Conservation (phyloP, 345 rosid species). For the Eucalyptus pumila region DNA sequence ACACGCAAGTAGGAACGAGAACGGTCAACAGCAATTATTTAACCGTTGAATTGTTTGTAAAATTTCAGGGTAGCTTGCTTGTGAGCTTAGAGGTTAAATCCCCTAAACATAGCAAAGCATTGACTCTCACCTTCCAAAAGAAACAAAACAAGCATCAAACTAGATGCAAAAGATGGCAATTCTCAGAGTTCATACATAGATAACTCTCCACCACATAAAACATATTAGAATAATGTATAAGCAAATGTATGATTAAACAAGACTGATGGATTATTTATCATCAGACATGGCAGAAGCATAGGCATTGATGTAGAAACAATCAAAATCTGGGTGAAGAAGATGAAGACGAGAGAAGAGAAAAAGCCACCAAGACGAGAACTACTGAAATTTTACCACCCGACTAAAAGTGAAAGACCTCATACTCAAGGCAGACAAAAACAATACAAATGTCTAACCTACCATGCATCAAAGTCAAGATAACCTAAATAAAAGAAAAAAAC, state of each 20-base stretch:
- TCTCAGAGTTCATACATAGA: background rate
- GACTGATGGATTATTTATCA: background rate
- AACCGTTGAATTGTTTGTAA: conserved; percentile 87
- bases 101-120: conserved; percentile 81
- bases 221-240: background rate
- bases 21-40: conserved; percentile 89
- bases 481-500: background rate
- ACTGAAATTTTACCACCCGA: background rate
- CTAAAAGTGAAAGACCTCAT: background rate
- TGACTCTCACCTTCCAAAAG: conserved; percentile 73
- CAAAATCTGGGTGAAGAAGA: background rate
- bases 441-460: background rate
- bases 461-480: background rate
- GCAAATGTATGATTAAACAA: background rate
- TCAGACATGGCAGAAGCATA: background rate
- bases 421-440: background rate
- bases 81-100: conserved; percentile 59
- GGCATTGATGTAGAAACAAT: background rate
- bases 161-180: background rate
- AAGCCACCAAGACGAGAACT: background rate
- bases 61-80: conserved; percentile 60
- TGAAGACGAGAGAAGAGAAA: background rate
- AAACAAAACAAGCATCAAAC: background rate
- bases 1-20: conserved; percentile 98
- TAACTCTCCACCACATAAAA: background rate